Conservation (phyloP, 306 rosid genomes). For the Vigna unguiculata region DNA sequence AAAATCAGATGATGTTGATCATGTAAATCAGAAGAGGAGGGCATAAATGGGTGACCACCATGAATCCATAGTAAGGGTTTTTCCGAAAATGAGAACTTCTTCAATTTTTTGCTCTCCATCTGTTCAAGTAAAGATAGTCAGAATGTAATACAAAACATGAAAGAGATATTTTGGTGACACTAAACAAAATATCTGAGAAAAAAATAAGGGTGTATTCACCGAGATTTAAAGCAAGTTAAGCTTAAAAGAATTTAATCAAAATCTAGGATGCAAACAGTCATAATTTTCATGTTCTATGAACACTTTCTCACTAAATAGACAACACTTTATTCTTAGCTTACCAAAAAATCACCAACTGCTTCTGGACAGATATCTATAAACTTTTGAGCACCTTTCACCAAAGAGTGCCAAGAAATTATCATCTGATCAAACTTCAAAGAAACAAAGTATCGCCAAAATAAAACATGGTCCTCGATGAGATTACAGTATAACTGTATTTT, state of each 20-base stretch:
- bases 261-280: background rate
- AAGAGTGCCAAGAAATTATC: conserved; percentile 67
- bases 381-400: conserved; percentile 65
- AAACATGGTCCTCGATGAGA: conserved; percentile 71
- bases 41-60: conserved; percentile 90
- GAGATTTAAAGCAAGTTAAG: background rate
- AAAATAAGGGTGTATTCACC: background rate
- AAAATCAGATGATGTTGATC: conserved; percentile 62
- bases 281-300: background rate
- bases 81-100: conserved; percentile 53
- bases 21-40: conserved; percentile 65
- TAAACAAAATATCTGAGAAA: background rate
- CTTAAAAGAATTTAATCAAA: background rate
- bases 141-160: conserved; percentile 9
- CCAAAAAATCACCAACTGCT: conserved; percentile 65
- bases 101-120: conserved; percentile 62
- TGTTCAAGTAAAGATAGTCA: conserved; percentile 36
- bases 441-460: conserved; percentile 61
- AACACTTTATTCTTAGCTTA: conserved; percentile 46
- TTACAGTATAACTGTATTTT: conserved; percentile 56
- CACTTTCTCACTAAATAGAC: background rate
- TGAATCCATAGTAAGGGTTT: conserved; percentile 82
- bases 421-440: conserved; percentile 59
- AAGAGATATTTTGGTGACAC: background rate
- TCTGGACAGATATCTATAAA: conserved; percentile 60